Evolutionary conservation across 371 early-diverging fungal species (phyloP), one percentile per base, ranked within the genome.

Genomic region (Mortierella sp.): DNA sequence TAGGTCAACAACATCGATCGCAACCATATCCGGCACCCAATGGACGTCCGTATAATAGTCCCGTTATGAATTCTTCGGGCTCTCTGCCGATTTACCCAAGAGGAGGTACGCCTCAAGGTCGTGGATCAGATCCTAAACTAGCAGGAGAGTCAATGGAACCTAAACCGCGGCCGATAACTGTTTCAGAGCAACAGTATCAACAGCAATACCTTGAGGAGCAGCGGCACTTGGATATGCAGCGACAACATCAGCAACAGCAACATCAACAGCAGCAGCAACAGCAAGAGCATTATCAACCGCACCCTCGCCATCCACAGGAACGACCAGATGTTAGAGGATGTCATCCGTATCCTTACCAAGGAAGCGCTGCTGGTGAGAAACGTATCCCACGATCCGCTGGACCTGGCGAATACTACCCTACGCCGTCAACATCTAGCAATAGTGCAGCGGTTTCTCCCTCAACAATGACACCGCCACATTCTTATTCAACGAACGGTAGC

Each of bases 11-110:
- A 26, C 59, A 64, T 59, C 64, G 72, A 4, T 5, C 61, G 3
- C 72, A 71, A 35, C 72, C 76, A 9, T 69, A 75, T 51, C 70
- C 76, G 18, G 6, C 70, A 9, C 62, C 76, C 1, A 65, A 65
- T 16, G 70, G 70, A 22, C 39, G 71, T 30, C 26, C 64, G 0
- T 45, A 55, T 43, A 70, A 57, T 26, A 58, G 80, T 66, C 68
- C 69, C 3, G 51, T 52, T 2, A 16, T 43, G 30, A 55, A 16
- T 8, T 26, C 62, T 14, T 59, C 71, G 26, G 43, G 18, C 45
- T 24, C 64, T 1, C 0, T 32, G 14, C 9, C 57, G 5, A 43
- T 45, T n/a, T 35, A 58, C 18, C 28, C 47, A 14, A 26, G 39
- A 3, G 30, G 45, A 16, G 26, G 51, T 22, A 39, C 62, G 11